Base-by-base conservation (phyloP, 495 filamentous ascomycete species). In the Parathielavia appendiculata region DNA sequence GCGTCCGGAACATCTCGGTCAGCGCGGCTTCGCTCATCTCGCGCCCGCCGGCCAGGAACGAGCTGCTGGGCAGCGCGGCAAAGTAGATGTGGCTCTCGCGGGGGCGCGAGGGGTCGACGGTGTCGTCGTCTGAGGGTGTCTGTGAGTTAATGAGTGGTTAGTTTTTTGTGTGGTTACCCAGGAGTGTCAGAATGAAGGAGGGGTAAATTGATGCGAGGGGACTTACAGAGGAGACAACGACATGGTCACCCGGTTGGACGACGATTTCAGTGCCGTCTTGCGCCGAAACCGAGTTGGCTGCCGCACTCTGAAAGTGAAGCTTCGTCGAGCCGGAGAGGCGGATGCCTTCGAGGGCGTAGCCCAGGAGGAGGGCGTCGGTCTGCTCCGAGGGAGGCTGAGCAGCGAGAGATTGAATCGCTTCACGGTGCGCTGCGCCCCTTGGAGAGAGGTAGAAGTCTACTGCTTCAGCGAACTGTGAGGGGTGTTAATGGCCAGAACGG, bases 381-480 rank as follows among this genome's bases (percentile, higher is more conserved):
- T 71, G 67, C 0, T 57, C 57, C 0, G 65, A 68, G 1, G 70
- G 35, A 0, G 73, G 65, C 38, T 69, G 58, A 10, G 59, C 62
- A 7, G 81, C 81, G 23, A 86, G 73, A 10, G 70, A 71, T 66
- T 83, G 76, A 63, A 91, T 79, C 34, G 81, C 80, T 2, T 81
- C 73, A 7, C 85, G 69, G 61, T 90, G 76, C 23, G 71, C 49
- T 40, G 77, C 73, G 57, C 83, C 82, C 0, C 62, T 41, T 14
- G 79, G 74, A 0, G 78, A 79, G 30, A 91, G 75, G 74, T 90
- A 95, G 75, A 84, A 92, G 66, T 95, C 89, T 12, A 92, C 78
- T 12, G 89, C 79, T 71, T 90, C 86, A 10, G 88, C 84, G 62
- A 93, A 76, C 75, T 78, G 56, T 11, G 53, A 13, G 2, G 4